Conservation (phyloP, 345 rosid genomes). For the Citrus reticulata region DNA sequence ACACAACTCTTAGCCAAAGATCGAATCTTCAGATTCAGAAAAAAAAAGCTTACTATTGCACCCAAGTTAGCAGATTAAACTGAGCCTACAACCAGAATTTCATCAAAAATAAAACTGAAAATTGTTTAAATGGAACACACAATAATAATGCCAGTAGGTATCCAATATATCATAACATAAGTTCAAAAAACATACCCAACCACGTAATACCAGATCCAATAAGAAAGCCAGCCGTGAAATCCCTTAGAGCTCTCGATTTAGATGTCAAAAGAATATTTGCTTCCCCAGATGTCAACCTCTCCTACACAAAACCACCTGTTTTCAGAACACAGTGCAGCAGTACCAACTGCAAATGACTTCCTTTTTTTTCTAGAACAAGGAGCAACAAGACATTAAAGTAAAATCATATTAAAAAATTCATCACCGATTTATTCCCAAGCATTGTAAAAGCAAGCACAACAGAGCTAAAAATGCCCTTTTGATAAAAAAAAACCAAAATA, state of each 20-base stretch:
- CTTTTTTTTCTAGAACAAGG: neutral
- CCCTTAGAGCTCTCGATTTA: conserved; percentile 29
- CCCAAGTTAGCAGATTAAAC: neutral
- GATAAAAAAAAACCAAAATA: neutral
- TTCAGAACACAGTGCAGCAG: neutral
- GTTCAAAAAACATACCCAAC: conserved; percentile 32
- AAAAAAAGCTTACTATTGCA: neutral
- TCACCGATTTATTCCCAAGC: neutral
- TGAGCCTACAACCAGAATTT: neutral
- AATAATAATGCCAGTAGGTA: neutral
- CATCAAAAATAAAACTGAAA: neutral
- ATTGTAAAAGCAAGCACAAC: neutral
- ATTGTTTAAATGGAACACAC: neutral
- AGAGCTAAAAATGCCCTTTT: neutral
- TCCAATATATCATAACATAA: neutral
- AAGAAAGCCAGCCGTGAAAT: conserved; percentile 16
- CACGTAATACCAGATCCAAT: conserved; percentile 28
- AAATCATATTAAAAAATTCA: neutral
- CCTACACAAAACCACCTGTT: conserved; percentile 18
- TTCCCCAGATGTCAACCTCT: conserved; percentile 38
- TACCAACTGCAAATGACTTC: neutral
- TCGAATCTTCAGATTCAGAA: neutral
- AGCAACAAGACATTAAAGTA: neutral
- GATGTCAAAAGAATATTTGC: conserved; percentile 22
- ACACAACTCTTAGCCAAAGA: neutral